Base-by-base conservation (phyloP, 805 yeast species). In the Saccharomycopsis olivae region DNA sequence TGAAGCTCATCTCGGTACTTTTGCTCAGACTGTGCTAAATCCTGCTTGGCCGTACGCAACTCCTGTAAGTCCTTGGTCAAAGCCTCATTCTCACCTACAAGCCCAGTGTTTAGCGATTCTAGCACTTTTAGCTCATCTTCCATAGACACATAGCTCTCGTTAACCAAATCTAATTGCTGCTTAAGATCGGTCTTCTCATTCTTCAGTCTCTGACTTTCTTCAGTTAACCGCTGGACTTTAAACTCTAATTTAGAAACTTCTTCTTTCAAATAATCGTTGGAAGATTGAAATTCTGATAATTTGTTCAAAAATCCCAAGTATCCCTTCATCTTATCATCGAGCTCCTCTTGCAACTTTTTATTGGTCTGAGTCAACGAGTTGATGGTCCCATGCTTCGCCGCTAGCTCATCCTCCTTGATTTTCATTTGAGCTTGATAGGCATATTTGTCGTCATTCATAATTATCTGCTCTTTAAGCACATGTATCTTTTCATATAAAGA, bases 401-500 rank as follows among this genome's bases (percentile, higher is more conserved):
- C 19, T 11, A 39, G 27, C 13, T 40, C 42, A 13, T 28, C 21
- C 8, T 40, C 41, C n/a, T 33, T 35, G 11, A 23, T 29, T 15
- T 33, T 35, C 16, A 38, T 14, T 9, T 30, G 33, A 20, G 21
- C 41, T 19, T 41, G 35, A 17, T 31, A 38, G 13, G 36, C 44
- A 3, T 21, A 20, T 20, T 38, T 38, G 15, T 37, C 47, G 21
- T 44, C 45, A 14, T 41, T 39, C 9, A 31, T n/a, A 5, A 19
- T 15, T n/a, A 44, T 13, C 23, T 44, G 38, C 10, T 38, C 23
- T 25, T 35, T 20, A n/a, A 44, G 38, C 5, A 25, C 37, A 41
- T 41, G 41, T 15, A 39, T 15, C 33, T 33, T 44, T 8, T 38
- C 38, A 18, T 44, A 44, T 17, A 44, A 33, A n/a, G 23, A 10